Percentiles rank a stretch among this genome's conserved stretches.
Conservation (phyloP, 192 early-diverging fungal genomes). For the Podila epicladia region DNA sequence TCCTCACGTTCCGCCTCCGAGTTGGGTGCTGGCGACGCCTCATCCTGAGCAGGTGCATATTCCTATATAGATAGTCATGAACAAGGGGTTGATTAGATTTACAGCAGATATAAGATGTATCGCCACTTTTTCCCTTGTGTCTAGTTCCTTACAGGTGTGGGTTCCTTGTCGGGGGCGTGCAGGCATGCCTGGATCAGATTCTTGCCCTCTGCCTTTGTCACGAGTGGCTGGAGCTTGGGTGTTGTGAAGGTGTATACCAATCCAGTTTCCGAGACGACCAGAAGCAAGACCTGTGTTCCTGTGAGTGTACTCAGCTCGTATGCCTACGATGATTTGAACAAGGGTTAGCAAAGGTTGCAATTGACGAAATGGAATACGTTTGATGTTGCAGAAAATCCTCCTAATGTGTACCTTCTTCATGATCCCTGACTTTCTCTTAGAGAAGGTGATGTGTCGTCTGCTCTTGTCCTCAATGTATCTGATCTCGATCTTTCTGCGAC, state of each 20-base stretch:
- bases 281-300: conserved; percentile 92
- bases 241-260: conserved; percentile 97
- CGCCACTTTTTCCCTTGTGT: not conserved
- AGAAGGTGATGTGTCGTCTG: conserved; percentile 93
- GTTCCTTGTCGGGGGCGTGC: conserved; percentile 78
- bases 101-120: too few relatives aligned
- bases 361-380: not conserved
- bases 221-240: conserved; percentile 91
- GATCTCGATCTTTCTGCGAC: conserved; percentile 95
- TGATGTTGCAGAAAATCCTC: too few relatives aligned
- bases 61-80: not conserved
- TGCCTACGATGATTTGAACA: conserved; percentile 59
- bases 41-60: conserved; percentile 4
- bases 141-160: not conserved
- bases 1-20: conserved; percentile 23
- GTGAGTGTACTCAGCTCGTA: conserved; percentile 94
- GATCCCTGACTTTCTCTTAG: conserved; percentile 95
- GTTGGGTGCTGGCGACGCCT: conserved; percentile 9
- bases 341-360: not conserved
- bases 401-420: conserved; percentile 88
- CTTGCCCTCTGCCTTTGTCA: conserved; percentile 92
- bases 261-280: conserved; percentile 96
- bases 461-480: conserved; percentile 95
- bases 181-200: conserved; percentile 94
- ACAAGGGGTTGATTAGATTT: too few relatives aligned